phyloP scores from a whole-genome alignment of 768 basidiomycete genomes.

The Mrakia hoshinonis region DNA sequence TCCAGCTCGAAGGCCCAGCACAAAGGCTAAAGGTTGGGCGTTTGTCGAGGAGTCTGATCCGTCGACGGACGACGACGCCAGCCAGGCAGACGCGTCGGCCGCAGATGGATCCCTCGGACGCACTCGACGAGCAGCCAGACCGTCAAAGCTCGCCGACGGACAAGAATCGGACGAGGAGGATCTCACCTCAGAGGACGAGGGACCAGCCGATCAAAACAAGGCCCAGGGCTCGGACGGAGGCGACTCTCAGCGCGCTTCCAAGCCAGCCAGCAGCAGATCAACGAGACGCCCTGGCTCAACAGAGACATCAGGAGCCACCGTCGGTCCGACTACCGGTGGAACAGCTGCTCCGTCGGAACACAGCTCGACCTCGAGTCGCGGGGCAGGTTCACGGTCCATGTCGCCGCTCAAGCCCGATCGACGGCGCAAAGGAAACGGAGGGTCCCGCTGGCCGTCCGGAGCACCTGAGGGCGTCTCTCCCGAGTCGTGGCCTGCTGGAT shows the following conservation, averaged over 20 bases:
- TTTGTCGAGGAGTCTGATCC: not conserved
- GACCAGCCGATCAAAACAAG: not conserved
- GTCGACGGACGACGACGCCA: not conserved
- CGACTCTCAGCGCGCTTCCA: not conserved
- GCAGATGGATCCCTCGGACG: not conserved
- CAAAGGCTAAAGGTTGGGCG: not conserved
- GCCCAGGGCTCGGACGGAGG: not conserved
- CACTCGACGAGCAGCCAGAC: not conserved
- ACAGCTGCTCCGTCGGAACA: not conserved
- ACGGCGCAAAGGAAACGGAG: slow-evolving; percentile 11
- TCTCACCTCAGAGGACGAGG: not conserved
- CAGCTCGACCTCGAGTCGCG: not conserved
- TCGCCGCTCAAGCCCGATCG: slow-evolving; percentile 13
- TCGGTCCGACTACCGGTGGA: not conserved
- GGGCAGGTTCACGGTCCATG: not conserved
- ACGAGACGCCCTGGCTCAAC: too few species aligned
- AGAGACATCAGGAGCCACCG: not conserved
- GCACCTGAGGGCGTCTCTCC: not conserved
- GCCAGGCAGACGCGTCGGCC: not conserved
- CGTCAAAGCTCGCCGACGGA: not conserved
- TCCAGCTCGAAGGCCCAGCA: not conserved
- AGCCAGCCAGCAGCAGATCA: too few species aligned
- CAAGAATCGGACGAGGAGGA: not conserved
- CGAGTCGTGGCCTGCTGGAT: too few species aligned
- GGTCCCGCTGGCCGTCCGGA: slow-evolving; percentile 12